Base-by-base conservation (phyloP, 805 yeast genomes). In the Yueomyces sinensis region DNA sequence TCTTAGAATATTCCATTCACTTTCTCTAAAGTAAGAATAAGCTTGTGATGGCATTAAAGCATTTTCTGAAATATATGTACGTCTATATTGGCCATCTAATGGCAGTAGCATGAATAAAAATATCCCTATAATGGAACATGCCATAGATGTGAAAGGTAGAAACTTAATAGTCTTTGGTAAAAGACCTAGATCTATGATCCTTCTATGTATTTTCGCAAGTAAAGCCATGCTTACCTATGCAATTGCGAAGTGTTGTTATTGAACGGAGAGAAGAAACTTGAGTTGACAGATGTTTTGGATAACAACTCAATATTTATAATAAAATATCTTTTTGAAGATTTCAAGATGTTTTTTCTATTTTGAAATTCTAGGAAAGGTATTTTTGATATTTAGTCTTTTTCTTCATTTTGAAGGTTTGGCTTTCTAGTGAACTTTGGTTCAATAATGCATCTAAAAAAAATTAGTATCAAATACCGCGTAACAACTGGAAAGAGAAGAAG, bases 1-100 rank as follows among this genome's bases (percentile, higher is more conserved):
- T 38, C 97, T 65, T 23, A 84, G 72, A 36, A 81, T 63, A 48
- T 87, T 83, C 96, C 97, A 91, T 53, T 91, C 97, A 29, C 84
- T 74, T 50, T 89, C 97, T 36, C 96, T 68, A 54, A 82, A 91
- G 52, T 84, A 86, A 17, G 93, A 76, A 45, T 78, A 77, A 3
- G 91, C 97, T 54, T 91, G 97, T 0, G 94, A 87, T 6, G 99
- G 96, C 82, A 91, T 76, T 54, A 91, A 63, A 23, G 99, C 99
- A 58, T 91, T 91, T 52, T 91, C 99, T 6, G 94, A 80, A 11
- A 87, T 80, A 54, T 91, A 91, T 2, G 95, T 84, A 41, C 66
- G 59, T 36, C 96, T 65, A 54, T 63, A 83, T 50, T 82, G 83
- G 16, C 95, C 97, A 14, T 80, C 80, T 45, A 74, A 41, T 0